These are phyloP conservation scores for Hyaloscypha hepaticicola DNA, from an alignment of 495 filamentous ascomycete species.

Conservation along the genomic window DNA sequence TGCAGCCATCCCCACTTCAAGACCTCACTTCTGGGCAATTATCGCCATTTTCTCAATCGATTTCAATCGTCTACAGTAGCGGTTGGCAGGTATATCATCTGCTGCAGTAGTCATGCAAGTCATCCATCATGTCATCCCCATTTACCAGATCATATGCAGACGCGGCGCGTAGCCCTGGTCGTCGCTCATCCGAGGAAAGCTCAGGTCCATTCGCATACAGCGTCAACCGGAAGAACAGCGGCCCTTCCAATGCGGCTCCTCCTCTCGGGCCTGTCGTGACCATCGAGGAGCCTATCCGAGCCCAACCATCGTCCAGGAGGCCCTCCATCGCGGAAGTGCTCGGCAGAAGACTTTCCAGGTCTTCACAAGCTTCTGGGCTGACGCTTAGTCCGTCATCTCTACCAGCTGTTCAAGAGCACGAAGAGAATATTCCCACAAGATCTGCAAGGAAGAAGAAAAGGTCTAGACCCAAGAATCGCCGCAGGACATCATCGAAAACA, in stretches of 20 bases:
- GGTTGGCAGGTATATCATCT: background rate
- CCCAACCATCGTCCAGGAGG: background rate
- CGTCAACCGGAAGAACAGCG: conserved; percentile 6
- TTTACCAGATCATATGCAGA: background rate
- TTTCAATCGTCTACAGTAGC: background rate
- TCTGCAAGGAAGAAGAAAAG: conserved; percentile 1
- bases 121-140: background rate
- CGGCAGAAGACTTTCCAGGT: background rate
- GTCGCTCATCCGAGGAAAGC: background rate
- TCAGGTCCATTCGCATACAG: background rate
- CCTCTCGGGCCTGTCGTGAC: background rate
- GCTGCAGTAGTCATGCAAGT: background rate
- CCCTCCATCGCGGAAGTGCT: conserved; percentile 7
- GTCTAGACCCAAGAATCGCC: conserved; percentile 1
- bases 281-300: background rate
- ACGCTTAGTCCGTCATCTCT: background rate
- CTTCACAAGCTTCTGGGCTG: background rate
- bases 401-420: background rate
- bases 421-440: background rate
- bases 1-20: background rate
- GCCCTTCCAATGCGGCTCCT: background rate
- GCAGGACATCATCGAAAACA: conserved; percentile 2
- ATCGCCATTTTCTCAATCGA: background rate
- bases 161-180: background rate
- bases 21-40: background rate